phyloP scores from a whole-genome alignment of 495 filamentous ascomycete species.

The Xylaria curta region DNA sequence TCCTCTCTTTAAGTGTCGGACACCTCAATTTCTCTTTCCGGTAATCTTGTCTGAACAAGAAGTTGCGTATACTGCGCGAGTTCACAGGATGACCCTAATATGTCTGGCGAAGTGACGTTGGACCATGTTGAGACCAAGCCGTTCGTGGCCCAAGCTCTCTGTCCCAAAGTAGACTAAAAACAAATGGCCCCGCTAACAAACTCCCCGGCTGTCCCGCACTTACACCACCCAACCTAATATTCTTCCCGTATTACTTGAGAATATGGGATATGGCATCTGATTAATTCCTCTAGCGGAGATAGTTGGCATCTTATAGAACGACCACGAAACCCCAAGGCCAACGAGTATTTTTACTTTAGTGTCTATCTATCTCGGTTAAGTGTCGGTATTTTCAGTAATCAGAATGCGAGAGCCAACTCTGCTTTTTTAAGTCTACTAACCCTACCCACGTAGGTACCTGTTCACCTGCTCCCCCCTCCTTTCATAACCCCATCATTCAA shows the following conservation, averaged over 20 bases:
- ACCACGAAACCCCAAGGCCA: background rate
- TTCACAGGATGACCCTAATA: too few species aligned
- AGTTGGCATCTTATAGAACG: background rate
- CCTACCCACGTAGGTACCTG: too few species aligned
- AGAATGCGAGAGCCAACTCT: background rate
- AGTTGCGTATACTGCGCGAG: too few species aligned
- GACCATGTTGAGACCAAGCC: too few species aligned
- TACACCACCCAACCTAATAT: background rate
- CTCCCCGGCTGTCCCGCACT: conserved; percentile 9
- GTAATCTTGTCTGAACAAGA: too few species aligned
- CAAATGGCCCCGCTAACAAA: background rate
- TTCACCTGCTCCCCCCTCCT: background rate
- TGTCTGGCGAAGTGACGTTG: background rate
- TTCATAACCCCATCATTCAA: background rate
- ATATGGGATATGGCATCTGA: background rate
- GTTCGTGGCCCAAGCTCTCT: background rate
- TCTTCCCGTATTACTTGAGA: background rate
- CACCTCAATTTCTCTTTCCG: too few species aligned
- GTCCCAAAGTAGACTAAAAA: background rate
- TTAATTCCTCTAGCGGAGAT: background rate
- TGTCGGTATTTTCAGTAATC: background rate
- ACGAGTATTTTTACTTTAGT: too few species aligned
- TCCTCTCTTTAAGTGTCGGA: too few species aligned
- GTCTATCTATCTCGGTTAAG: background rate
- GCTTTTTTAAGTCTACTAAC: background rate